phyloP scores from a whole-genome alignment of 495 filamentous ascomycete genomes.

The Achaetomiella virescens region DNA sequence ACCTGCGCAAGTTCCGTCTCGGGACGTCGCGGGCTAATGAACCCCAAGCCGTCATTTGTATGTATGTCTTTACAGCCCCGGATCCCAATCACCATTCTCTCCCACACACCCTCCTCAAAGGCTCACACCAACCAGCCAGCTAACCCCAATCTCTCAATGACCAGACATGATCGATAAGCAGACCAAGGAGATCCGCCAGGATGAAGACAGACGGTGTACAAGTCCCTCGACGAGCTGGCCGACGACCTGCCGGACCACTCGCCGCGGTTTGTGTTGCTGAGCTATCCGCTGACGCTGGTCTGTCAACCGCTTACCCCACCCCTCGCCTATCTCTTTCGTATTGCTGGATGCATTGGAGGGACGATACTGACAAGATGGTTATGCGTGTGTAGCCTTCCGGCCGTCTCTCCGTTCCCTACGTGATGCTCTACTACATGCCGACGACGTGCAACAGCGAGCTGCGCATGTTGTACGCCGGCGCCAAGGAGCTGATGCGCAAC shows the following conservation, averaged over 20 bases:
- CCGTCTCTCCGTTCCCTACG: conserved; percentile 61
- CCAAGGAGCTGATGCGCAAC: conserved; percentile 90
- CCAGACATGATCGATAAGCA: conserved; percentile 79
- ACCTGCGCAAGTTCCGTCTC: conserved; percentile 87
- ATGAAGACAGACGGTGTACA: conserved; percentile 68
- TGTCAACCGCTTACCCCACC: conserved; percentile 17
- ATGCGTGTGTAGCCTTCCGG: conserved; percentile 36
- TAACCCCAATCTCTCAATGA: conserved; percentile 11
- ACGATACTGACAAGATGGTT: neutral
- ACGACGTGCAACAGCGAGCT: conserved; percentile 75
- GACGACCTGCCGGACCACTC: conserved; percentile 92
- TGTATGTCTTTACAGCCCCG: conserved; percentile 36
- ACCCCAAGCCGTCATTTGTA: conserved; percentile 92
- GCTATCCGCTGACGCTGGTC: conserved; percentile 82
- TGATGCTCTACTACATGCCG: conserved; percentile 88
- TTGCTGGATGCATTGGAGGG: neutral
- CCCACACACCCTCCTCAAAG: no score
- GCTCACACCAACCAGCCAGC: neutral
- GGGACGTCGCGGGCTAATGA: conserved; percentile 81
- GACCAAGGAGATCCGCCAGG: conserved; percentile 77
- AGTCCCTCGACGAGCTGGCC: conserved; percentile 65
- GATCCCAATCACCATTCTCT: neutral
- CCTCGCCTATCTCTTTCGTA: neutral
- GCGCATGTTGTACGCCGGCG: conserved; percentile 91
- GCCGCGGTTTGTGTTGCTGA: conserved; percentile 82